Evolutionary conservation across 345 rosid genomes (phyloP), one percentile per base, ranked within the genome.

Genomic region (Hypericum androsaemum): DNA sequence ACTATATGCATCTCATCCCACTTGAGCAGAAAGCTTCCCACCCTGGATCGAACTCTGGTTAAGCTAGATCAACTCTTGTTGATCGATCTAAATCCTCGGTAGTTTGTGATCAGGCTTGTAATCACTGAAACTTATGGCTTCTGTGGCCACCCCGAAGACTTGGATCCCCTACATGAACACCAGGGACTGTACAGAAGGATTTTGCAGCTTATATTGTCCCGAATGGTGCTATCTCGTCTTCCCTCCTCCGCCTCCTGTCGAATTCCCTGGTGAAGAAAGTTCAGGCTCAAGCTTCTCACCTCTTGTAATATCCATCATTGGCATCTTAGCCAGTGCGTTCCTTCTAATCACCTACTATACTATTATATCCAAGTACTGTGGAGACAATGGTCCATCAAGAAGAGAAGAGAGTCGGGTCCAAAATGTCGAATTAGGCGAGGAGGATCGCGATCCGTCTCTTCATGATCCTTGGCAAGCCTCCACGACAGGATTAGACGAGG

Each of bases 311-410:
- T 80, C 96, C 14, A 74, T 92, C 32, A 77, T 88, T 40, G 94
- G 86, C 37, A 71, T 88, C 47, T 60, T 92, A 39, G 86, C 78
- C 28, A 81, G 86, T 58, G 89, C 81, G 52, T 78, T 92, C 72
- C 95, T 92, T 68, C 74, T 88, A 6, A 80, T 83, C 36, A 64
- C 73, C 61, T 92, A 88, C 78, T 88, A 81, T 53, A 73, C 78
- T 44, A 61, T 92, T 41, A 83, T 92, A 61, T 81, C 96, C 40
- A 88, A 75, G 56, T 81, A 77, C 50, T 85, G 94, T 53, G 35
- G 77, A 22, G 62, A 61, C 37, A 43, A 58, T 58, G 54, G 57
- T 41, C 22, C 77, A 17, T 53, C 68, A 22, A 69, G 65, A 39
- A 56, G 63, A 52, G 46, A 65, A 12, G 77, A 54, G 10, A 11